Base-by-base conservation (phyloP, 352 stramenopile species). In the Phytopythium helicoides region DNA sequence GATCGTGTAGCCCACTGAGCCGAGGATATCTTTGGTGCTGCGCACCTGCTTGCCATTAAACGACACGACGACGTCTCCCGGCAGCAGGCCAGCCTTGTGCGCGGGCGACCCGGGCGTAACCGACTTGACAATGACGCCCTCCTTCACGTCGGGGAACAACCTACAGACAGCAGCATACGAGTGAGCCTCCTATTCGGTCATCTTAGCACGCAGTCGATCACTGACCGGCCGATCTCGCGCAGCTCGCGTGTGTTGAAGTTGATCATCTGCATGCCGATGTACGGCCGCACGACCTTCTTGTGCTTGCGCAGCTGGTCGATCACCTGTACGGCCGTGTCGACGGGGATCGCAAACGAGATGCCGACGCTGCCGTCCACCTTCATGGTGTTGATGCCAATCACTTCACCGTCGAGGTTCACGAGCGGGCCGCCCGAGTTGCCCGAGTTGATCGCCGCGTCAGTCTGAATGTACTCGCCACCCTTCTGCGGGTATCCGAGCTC, bases 361-460 rank as follows among this genome's bases (percentile, higher is more conserved):
- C 92, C 92, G 23, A 87, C 87, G 48, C 76, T 88, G 16, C 83
- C 81, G 52, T 87, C 76, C n/a, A 97, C 81, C 62, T 97, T 97
- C 79, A 98, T 95, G 8, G 87, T 95, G 68, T 98, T 98, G 63
- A 98, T 98, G 33, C 92, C 92, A 42, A 98, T 95, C 25, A 98
- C 90, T 36, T 97, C 72, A 22, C 92, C 92, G 54, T 97, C 87
- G 35, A 98, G 54, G 58, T 97, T 96, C 41, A 98, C 84, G 28
- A 98, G 81, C n/a, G 92, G 92, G 0, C 92, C 92, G 18, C 92
- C 92, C 48, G 86, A 97, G 63, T 98, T 98, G 42, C 92, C 92
- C 31, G 80, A 66, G 64, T 97, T 97, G 54, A 98, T 97, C 19
- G 92, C 92, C 9, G 92, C 92, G 71, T 98, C 92, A 19, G 92